phyloP scores from a whole-genome alignment of 352 stramenopile genomes.

The Globisporangium abappressorium region DNA sequence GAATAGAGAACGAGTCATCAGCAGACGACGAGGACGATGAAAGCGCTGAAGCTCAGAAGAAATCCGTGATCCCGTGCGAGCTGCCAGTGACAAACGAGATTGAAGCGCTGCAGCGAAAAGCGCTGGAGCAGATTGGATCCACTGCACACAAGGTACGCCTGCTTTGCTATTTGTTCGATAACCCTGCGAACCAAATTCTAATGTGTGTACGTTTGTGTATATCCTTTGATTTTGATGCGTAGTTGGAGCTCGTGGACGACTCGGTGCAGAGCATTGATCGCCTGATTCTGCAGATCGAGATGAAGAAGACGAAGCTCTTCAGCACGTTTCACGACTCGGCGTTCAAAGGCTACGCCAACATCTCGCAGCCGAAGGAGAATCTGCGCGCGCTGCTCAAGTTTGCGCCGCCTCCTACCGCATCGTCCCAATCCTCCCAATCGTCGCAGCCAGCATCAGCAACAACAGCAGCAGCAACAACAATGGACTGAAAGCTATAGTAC shows the following conservation, averaged over 20 bases:
- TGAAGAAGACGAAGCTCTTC: constrained; percentile 67
- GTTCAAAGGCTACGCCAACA: constrained; percentile 73
- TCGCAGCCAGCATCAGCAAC: background rate
- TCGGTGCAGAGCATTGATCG: constrained; percentile 67
- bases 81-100: constrained; percentile 47
- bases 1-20: constrained; percentile 28
- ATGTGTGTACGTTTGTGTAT: background rate
- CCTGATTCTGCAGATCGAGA: constrained; percentile 64
- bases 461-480: background rate
- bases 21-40: constrained; percentile 12
- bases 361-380: constrained; percentile 65
- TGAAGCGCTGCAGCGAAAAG: constrained; percentile 41
- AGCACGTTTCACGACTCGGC: constrained; percentile 67
- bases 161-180: background rate
- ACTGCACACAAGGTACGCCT: constrained; percentile 40
- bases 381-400: constrained; percentile 55
- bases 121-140: constrained; percentile 37
- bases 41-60: constrained; percentile 9
- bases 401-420: background rate
- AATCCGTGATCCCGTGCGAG: constrained; percentile 26
- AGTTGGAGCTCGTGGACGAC: constrained; percentile 57
- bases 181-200: background rate
- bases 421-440: background rate
- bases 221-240: constrained; percentile 1
- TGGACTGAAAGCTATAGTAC: background rate